These are phyloP conservation scores for Paecilomyces sp. DNA, from an alignment of 2,329 filamentous ascomycete genomes.

Conservation along the genomic window DNA sequence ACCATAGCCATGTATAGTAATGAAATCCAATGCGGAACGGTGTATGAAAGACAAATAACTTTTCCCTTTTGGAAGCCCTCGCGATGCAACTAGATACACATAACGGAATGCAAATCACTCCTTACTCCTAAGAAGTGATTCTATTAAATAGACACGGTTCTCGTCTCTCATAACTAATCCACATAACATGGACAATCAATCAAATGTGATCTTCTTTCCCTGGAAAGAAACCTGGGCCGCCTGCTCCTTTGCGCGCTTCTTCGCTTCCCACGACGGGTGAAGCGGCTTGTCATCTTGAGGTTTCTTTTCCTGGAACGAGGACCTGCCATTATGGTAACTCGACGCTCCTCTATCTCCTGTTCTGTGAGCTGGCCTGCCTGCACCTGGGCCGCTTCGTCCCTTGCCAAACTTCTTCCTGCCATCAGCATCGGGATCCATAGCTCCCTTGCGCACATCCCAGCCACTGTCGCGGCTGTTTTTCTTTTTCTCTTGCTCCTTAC, in stretches of 20 bases:
- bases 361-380: slow-evolving; percentile 5
- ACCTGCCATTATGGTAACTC: slow-evolving; percentile 17
- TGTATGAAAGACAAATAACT: not conserved
- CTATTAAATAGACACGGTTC: not conserved
- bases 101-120: not conserved
- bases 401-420: slow-evolving; percentile 14
- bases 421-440: slow-evolving; percentile 27
- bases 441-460: slow-evolving; percentile 54
- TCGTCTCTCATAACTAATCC: not conserved
- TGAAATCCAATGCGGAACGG: not conserved
- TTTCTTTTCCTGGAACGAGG: slow-evolving; percentile 11
- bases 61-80: not conserved
- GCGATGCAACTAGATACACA: not conserved
- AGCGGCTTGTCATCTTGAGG: slow-evolving; percentile 44
- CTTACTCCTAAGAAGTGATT: not conserved
- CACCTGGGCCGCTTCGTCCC: slow-evolving; percentile 12
- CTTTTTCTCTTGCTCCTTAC: slow-evolving; percentile 30
- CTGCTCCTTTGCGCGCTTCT: slow-evolving; percentile 51
- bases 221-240: slow-evolving; percentile 42
- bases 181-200: slow-evolving; percentile 28
- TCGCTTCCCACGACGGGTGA: slow-evolving; percentile 61
- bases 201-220: slow-evolving; percentile 58
- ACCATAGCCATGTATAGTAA: not conserved
- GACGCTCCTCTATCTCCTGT: slow-evolving; percentile 8
- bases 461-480: slow-evolving; percentile 40